Base-by-base conservation (phyloP, 352 stramenopile genomes). In the Paralagenidium karlingii region DNA sequence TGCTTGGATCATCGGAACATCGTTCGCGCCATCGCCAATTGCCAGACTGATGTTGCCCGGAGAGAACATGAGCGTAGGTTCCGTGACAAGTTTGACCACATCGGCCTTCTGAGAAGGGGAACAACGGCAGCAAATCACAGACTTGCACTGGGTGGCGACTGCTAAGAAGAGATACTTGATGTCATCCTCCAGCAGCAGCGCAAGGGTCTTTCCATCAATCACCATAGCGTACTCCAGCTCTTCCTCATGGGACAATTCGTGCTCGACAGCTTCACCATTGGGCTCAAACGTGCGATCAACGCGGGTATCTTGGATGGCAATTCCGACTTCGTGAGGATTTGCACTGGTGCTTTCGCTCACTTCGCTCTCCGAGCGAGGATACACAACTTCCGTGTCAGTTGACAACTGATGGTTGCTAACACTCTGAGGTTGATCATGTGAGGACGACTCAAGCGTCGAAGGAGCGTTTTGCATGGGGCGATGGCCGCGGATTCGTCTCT, bases 131-230 rank as follows among this genome's bases (percentile, higher is more conserved):
- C 79, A 93, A 49, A 93, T 90, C 19, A 91, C 79, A 7, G 79
- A 91, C 47, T 93, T 93, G 49, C 79, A 93, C 47, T 91, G 71
- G 1, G 74, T 89, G 18, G 79, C 75, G 11, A 93, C 77, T 9
- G 87, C 68, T 58, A 91, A 50, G 36, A 93, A 91, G 3, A 91
- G 52, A 29, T 93, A 91, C 46, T 93, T 91, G 40, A 91, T 89
- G 46, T 93, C 80, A 53, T 91, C 71, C 41, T 89, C 77, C 24
- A 93, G 55, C 24, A 89, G 62, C 19, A 93, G 48, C 15, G 74
- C 68, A 3, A 91, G 55, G 11, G 79, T 91, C 43, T 85, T 87
- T 8, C 79, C 79, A 43, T 93, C 79, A 38, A 93, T 93, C n/a
- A 93, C 79, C 77, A 93, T 89, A 11, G 77, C 79, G 42, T 88